Conservation (phyloP, 176 grass and related monocot genomes). For the Coix lacrymajobi region DNA sequence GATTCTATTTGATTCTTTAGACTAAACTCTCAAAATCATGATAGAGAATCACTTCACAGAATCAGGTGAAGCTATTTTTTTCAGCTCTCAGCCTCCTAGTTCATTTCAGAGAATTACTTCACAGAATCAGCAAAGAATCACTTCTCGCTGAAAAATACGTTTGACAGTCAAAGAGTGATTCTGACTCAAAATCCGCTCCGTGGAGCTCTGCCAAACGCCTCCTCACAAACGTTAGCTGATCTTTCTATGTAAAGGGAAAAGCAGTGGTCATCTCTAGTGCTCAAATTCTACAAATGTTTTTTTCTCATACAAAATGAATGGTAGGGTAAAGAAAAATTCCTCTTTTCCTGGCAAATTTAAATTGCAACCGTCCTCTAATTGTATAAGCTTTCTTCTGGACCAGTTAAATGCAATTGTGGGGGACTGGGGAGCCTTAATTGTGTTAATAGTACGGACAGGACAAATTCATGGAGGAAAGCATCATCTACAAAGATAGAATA, state of each 20-base stretch:
- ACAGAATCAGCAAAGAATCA: too few relatives aligned
- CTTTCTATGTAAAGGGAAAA: not conserved
- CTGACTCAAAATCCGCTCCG: too few relatives aligned
- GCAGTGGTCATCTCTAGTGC: not conserved
- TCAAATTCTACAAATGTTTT: not conserved
- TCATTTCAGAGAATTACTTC: too few relatives aligned
- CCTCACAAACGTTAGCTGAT: not conserved
- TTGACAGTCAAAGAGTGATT: too few relatives aligned
- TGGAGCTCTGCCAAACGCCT: too few relatives aligned
- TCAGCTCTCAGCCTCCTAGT: too few relatives aligned
- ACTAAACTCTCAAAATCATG: too few relatives aligned
- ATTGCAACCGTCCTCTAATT: not conserved
- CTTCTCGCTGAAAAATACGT: too few relatives aligned
- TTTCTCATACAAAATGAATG: not conserved
- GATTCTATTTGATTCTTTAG: too few relatives aligned
- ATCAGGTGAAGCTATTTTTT: too few relatives aligned
- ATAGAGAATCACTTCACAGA: too few relatives aligned
- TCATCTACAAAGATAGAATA: constrained; percentile 34
- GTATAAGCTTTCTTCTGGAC: constrained; percentile 13
- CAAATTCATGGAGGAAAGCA: constrained; percentile 20
- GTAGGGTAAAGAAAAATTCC: not conserved
- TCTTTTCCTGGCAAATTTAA: not conserved
- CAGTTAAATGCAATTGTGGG: constrained; percentile 17
- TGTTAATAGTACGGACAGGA: constrained; percentile 20
- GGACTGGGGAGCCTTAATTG: constrained; percentile 15